A percentile compares a stretch with the other conserved stretches of the same genome.
Evolutionary conservation across 805 yeast species (phyloP).

Genomic region (Schwanniomyces pseudopolymorphus): DNA sequence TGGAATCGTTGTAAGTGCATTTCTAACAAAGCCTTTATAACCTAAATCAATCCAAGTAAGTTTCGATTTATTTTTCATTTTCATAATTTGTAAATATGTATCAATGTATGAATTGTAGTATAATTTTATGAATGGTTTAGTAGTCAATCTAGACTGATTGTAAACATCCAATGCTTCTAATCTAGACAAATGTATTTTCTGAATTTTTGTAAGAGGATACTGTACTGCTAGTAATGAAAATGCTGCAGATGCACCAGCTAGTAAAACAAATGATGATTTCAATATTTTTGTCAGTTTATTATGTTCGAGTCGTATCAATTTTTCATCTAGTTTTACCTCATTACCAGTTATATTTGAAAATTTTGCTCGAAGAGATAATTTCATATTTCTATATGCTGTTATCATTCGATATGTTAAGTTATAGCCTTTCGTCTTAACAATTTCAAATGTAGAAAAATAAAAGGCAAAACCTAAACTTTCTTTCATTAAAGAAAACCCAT

Average conservation of each 20-base stretch:
- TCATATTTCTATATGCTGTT: conserved; percentile 41
- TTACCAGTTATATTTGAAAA: conserved; percentile 9
- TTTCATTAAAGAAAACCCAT: conserved; percentile 70
- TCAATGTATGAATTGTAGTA: conserved; percentile 78
- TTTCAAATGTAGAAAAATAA: conserved; percentile 79
- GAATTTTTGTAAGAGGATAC: conserved; percentile 79
- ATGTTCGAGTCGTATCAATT: conserved; percentile 27
- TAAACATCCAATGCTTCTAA: conserved; percentile 76
- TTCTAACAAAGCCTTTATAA: conserved; percentile 75
- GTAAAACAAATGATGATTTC: conserved; percentile 64
- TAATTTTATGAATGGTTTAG: conserved; percentile 42
- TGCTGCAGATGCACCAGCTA: conserved; percentile 90
- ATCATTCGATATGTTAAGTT: conserved; percentile 46
- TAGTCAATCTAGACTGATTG: conserved; percentile 33
- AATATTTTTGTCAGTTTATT: conserved; percentile 48
- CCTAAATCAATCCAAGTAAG: conserved; percentile 62
- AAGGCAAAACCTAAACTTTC: conserved; percentile 83
- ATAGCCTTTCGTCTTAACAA: conserved; percentile 69
- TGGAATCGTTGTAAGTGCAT: conserved; percentile 76
- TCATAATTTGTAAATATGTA: conserved; percentile 61
- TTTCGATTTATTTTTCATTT: conserved; percentile 54
- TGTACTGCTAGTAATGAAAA: conserved; percentile 72
- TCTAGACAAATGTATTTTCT: conserved; percentile 73
- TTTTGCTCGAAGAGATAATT: conserved; percentile 17
- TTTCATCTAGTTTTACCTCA: conserved; percentile 18